phyloP scores from a whole-genome alignment of 176 grass and related monocot species.

The Rhynchospora breviuscula region DNA sequence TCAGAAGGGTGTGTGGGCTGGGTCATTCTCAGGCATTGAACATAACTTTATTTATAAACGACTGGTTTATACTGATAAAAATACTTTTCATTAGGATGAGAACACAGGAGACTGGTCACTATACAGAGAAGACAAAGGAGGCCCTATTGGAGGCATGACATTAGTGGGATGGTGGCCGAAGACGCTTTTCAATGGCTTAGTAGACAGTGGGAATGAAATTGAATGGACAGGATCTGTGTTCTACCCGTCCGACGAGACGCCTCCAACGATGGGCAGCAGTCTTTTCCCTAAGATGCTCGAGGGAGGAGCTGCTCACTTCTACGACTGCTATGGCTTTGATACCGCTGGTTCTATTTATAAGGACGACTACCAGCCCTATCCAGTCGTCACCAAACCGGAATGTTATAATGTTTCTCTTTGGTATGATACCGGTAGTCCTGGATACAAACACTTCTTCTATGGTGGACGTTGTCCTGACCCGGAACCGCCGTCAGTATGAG shows the following conservation, averaged over 20 bases:
- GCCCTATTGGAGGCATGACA: not conserved
- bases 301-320: not conserved
- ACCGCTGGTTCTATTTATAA: not conserved
- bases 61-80: too few species aligned
- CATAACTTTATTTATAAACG: too few species aligned
- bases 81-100: not conserved
- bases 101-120: not conserved
- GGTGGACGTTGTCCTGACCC: too few species aligned
- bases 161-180: conserved; percentile 4
- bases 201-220: not conserved
- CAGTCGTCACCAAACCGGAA: too few species aligned
- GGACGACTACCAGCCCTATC: too few species aligned
- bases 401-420: too few species aligned
- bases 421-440: too few species aligned
- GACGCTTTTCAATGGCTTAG: not conserved
- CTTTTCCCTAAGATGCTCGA: not conserved
- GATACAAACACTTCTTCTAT: too few species aligned
- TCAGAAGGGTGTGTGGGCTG: too few species aligned
- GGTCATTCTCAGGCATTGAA: too few species aligned
- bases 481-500: too few species aligned
- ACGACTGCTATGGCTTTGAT: not conserved
- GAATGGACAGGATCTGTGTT: not conserved
- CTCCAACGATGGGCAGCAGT: not conserved
- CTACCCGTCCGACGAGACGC: not conserved
- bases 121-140: conserved; percentile 8